Percentiles rank a stretch among this genome's conserved stretches.
These are phyloP conservation scores for Tolypocladium amazonense DNA, from an alignment of 2,329 filamentous ascomycete species.

Conservation along the genomic window DNA sequence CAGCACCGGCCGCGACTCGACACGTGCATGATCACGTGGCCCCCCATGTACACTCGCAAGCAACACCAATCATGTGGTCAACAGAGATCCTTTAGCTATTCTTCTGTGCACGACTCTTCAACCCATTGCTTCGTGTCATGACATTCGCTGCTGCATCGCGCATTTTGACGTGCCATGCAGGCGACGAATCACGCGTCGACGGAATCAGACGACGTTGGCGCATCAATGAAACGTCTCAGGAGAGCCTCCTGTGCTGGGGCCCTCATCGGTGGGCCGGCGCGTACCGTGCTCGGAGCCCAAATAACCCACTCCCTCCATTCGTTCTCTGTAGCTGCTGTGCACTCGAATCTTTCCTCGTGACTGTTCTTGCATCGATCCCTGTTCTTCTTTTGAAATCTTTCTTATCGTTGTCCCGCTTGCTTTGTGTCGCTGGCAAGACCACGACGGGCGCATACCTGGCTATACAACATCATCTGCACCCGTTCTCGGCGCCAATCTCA, in stretches of 20 bases:
- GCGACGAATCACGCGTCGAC: background rate
- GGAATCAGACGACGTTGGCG: background rate
- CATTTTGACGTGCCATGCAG: background rate
- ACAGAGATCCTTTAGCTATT: background rate
- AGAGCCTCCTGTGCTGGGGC: constrained; percentile 1
- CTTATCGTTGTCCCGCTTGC: background rate
- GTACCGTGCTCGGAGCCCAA: background rate
- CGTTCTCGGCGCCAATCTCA: background rate
- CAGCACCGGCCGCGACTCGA: no score
- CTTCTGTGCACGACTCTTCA: no score
- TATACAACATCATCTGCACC: background rate
- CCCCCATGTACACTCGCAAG: background rate
- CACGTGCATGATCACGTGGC: background rate
- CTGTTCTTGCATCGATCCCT: background rate
- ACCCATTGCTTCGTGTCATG: background rate
- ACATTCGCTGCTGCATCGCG: background rate
- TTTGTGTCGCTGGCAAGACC: background rate
- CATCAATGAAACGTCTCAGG: constrained; percentile 9
- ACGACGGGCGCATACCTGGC: background rate
- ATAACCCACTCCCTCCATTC: background rate
- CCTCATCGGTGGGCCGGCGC: background rate
- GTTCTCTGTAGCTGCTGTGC: background rate
- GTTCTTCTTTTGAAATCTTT: background rate
- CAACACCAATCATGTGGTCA: background rate
- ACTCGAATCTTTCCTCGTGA: background rate